Base-by-base conservation (phyloP, 225 moss, liverwort and hornwort genomes). In the Marchantia polymorpha region DNA sequence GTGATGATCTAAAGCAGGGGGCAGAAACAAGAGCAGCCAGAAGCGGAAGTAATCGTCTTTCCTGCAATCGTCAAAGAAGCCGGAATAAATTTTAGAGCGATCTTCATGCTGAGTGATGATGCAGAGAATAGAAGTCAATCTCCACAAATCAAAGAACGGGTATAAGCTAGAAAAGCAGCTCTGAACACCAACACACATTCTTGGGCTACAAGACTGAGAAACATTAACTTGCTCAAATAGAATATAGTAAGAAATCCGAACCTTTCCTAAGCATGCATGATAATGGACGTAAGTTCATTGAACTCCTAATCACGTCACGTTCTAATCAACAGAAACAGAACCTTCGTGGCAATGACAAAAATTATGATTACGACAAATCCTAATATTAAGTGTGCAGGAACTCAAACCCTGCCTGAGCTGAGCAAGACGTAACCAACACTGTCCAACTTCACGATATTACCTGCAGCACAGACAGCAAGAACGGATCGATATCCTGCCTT, bases 391-490 rank as follows among this genome's bases (percentile, higher is more conserved):
- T 2, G 39, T 39, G 39, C 39, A 39, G 39, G 5, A 39, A 39
- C 39, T 39, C 39, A 39, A 39, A 39, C 39, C 39, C 39, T 39
- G 39, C 39, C 39, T 39, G 39, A 39, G 39, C 39, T 39, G 39
- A 39, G 5, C 39, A 39, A 39, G 39, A 39, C 39, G 3, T 39
- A 39, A 39, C 2, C 39, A 39, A 39, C 39, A 71, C 48, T 30
- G 8, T 27, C 20, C 19, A 23, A 27, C 54, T 14, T 25, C 17
- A 55, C 15, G 16, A 31, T 39, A 11, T 68, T 80, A 99, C 97
- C 99, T 93, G 92, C 69, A 99, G 91, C 69, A 99, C 78, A 78
- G 83, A 90, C 74, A 99, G 90, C 83, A 95, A 76, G 76, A 83
- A 89, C 29, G 90, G 88, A 79, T 99, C 99, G 79, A 95, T 80